Base-by-base conservation (phyloP, 768 basidiomycete species). In the Tulasnella sp. region DNA sequence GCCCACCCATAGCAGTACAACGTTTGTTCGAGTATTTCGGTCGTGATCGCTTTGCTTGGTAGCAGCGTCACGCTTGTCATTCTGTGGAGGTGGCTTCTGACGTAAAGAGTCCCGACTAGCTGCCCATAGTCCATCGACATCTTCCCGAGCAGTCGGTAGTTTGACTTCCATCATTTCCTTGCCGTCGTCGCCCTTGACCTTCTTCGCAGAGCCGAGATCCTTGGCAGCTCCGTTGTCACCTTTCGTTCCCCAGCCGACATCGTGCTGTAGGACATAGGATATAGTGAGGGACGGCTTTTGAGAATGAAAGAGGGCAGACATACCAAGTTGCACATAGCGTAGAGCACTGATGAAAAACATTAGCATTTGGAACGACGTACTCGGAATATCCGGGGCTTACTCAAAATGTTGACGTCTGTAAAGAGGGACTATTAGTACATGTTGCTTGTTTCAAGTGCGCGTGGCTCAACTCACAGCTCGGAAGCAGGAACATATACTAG, bases 1-100 rank as follows among this genome's bases (percentile, higher is more conserved):
- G 26, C 92, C 94, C 73, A 93, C 88, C 91, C 92, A 93, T 7
- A 91, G 87, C 37, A 94, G 87, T 71, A 94, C 93, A 77, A 93
- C 93, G 82, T 95, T 95, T 20, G 93, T 94, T 80, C 92, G 86
- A 82, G 91, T 92, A 84, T 91, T 94, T 81, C 93, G 89, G 84
- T 93, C 93, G 80, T 90, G 92, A 84, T 97, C 95, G 29, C 91
- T 89, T 82, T 95, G 92, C 86, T 96, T 96, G 55, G 94, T 95
- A 46, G 91, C 91, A 23, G 94, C 91, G 82, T 93, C 92, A 72
- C 94, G 90, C 82, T 93, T 92, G 84, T 95, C 89, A 83, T 91
- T 92, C 84, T 90, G 88, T 79, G 91, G 89, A n/a, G 90, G 87
- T 55, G 89, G 88, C 81, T 89, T 92, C 79, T 88, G 85, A 80